Base-by-base conservation (phyloP, 2,329 filamentous ascomycete genomes). In the Ophiostoma ulmi region DNA sequence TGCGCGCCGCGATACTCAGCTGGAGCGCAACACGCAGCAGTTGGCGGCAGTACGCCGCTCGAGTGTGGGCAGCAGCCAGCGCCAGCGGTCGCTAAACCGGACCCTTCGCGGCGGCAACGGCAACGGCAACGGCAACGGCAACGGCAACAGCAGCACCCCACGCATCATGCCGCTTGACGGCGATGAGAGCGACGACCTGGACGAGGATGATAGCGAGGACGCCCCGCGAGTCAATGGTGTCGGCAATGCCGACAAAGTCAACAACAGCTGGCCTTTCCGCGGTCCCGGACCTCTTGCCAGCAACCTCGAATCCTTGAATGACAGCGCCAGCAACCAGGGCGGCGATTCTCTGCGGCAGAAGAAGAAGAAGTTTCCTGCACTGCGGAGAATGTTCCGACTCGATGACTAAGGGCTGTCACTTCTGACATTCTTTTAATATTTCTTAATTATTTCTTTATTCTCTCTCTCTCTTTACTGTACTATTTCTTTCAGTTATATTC, bases 291-390 rank as follows among this genome's bases (percentile, higher is more conserved):
- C 31, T 20, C 17, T 36, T 11, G 63, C 63, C 8, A 73, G 63
- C 75, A 75, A 72, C 70, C 68, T 26, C 67, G 35, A 22, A 35
- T 26, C 17, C 10, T 31, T 36, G 10, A 17, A 36, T 38, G 70
- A 36, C 17, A 31, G 48, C 36, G 31, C 17, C 20, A 65, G 26
- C 31, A 52, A 61, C 35, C 36, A 22, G 39, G 66, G 41, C 20
- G 20, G 35, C 41, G 66, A 5, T 20, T 26, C 17, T 36, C 31
- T 35, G 20, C 17, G 22, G 41, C 61, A 52, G 7, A 83, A 80
- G 80, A 87, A 85, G 81, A 92, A 91, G 84, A 91, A 89, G 79
- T 92, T 92, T 78, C 84, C 84, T 61, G 80, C 82, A 70, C 78
- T 92, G 77, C 86, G 90, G 77, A 86, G 83, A 77, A 89, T 90